A percentile compares a stretch with the other conserved stretches of the same genome.
Conservation (phyloP, 768 basidiomycete genomes). For the Lyophyllum shimeji region DNA sequence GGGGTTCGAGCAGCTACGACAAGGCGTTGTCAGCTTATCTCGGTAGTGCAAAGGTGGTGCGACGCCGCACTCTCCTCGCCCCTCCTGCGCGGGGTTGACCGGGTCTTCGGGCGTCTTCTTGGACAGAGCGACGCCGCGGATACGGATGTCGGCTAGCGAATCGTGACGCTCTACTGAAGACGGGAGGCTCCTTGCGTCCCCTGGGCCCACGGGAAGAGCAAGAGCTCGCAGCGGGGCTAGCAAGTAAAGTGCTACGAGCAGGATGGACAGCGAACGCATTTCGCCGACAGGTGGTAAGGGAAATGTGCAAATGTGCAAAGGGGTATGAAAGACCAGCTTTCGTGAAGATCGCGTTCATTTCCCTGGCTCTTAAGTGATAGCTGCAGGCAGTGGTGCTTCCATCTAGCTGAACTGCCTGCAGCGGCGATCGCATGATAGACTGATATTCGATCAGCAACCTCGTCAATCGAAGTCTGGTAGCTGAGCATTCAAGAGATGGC, state of each 20-base stretch:
- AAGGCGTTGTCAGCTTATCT: background rate
- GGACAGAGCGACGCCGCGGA: background rate
- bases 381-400: background rate
- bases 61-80: background rate
- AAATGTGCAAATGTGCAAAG: background rate
- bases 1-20: background rate
- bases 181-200: background rate
- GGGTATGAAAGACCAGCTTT: conserved; percentile 8
- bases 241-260: background rate
- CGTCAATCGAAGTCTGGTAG: background rate
- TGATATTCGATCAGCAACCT: background rate
- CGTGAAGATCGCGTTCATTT: background rate
- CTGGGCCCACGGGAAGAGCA: background rate
- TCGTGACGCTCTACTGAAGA: background rate
- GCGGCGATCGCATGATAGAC: background rate
- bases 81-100: background rate
- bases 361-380: background rate
- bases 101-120: background rate
- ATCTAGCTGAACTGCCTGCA: background rate
- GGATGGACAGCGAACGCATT: background rate
- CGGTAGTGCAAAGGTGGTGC: background rate
- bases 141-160: background rate
- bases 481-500: background rate
- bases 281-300: background rate
- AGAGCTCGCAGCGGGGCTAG: background rate